A percentile compares a stretch with the other conserved stretches of the same genome.
These are phyloP conservation scores for Hymenoscyphus scutula DNA, from an alignment of 2,329 filamentous ascomycete species.

Conservation along the genomic window DNA sequence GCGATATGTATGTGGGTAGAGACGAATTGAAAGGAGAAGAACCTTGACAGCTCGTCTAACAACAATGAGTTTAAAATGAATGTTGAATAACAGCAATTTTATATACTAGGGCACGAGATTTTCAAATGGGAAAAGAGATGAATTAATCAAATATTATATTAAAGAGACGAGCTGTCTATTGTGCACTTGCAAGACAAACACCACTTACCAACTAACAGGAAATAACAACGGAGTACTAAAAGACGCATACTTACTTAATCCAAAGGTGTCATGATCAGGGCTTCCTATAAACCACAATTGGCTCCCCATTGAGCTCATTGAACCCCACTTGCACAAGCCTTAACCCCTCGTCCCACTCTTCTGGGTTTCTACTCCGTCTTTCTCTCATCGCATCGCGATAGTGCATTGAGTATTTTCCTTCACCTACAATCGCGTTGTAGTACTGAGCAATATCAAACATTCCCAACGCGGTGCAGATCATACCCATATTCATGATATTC, in stretches of 20 bases:
- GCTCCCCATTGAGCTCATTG: neutral
- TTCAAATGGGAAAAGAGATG: no score
- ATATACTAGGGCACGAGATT: no score
- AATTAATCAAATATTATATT: no score
- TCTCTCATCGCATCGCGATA: neutral
- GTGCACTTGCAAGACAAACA: neutral
- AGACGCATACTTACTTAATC: neutral
- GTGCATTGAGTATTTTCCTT: neutral
- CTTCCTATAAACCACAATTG: neutral
- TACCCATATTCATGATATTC: neutral
- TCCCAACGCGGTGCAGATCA: neutral
- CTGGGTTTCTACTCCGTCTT: neutral
- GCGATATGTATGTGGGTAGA: no score
- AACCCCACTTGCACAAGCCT: neutral
- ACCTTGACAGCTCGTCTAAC: no score
- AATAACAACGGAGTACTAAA: neutral
- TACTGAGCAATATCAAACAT: neutral
- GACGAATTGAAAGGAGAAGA: no score
- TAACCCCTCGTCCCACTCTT: neutral
- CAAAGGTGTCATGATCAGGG: neutral
- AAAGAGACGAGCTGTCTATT: no score
- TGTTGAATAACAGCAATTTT: no score
- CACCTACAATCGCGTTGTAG: neutral
- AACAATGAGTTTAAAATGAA: no score
- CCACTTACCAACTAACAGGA: neutral